A percentile compares a stretch with the other conserved stretches of the same genome.
Conservation (phyloP, 176 grass and related monocot species). For the Cenchrus americanus region DNA sequence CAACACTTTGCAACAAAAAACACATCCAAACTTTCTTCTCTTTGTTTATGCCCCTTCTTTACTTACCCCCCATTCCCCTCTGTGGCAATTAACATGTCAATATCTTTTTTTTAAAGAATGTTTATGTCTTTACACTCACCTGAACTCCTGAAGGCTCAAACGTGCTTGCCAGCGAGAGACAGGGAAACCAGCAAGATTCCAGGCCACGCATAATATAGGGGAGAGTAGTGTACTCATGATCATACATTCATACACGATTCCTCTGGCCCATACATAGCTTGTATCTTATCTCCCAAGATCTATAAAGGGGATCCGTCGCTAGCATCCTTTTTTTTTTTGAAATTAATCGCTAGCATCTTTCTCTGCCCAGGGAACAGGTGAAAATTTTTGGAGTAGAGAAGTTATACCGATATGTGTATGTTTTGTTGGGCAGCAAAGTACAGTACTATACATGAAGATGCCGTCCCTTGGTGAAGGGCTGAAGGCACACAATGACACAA, state of each 20-base stretch:
- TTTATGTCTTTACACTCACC: slow-evolving; percentile 30
- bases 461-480: slow-evolving; percentile 15
- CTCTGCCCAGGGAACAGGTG: slow-evolving; percentile 5
- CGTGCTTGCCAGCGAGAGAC: slow-evolving; percentile 48
- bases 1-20: not conserved
- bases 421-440: slow-evolving; percentile 12
- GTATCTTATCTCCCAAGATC: slow-evolving; percentile 39
- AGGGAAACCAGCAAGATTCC: slow-evolving; percentile 27
- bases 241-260: slow-evolving; percentile 39
- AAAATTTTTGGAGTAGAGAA: not conserved
- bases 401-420: slow-evolving; percentile 1
- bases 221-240: slow-evolving; percentile 20
- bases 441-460: slow-evolving; percentile 8
- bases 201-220: slow-evolving; percentile 34
- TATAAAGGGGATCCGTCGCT: slow-evolving; percentile 39
- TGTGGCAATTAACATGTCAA: not conserved
- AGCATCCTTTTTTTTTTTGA: no score
- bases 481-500: not conserved
- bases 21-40: not conserved
- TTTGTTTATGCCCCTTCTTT: not conserved
- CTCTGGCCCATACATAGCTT: slow-evolving; percentile 30
- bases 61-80: slow-evolving; percentile 8
- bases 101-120: not conserved
- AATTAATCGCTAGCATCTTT: slow-evolving; percentile 30
- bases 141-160: slow-evolving; percentile 31